Evolutionary conservation across 1,284 basidiomycete species (phyloP), one percentile per base, ranked within the genome.

Genomic region (Apiotrichum montevideense): DNA sequence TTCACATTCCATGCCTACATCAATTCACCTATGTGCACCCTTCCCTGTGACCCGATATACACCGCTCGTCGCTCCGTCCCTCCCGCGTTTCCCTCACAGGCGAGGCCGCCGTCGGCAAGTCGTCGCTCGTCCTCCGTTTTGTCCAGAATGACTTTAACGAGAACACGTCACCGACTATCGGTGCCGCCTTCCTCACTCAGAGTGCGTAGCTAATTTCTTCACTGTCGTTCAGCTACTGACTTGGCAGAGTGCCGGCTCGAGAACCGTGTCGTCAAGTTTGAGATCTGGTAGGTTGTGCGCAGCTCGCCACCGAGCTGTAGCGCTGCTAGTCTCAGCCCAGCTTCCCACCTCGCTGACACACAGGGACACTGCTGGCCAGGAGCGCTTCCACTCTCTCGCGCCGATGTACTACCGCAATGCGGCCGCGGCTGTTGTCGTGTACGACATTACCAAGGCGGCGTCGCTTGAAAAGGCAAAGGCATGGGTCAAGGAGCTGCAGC

Each of bases 401-500:
- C 94, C 94, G 57, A 96, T 98, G 89, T 98, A 98, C 81, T 98
- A 98, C 82, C 87, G 96, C 74, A 95, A 94, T 70, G 92, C 94
- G 62, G 91, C 95, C 70, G 95, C 95, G 56, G 95, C 96, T 33
- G 85, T 98, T 53, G 83, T 98, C 61, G 85, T 98, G 66, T 98
- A 98, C 79, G 95, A 98, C 81, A 93, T 98, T 67, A 98, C 96
- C 68, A 78, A 78, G 61, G 70, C 76, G 43, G 74, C 88, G 56
- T 97, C 93, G 67, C 83, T 98, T 62, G 96, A 99, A 77, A 98
- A 98, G 78, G 95, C 95, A 59, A 98, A 99, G 80, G 93, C 92
- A 39, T 99, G 95, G 95, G 94, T 99, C 63, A 98, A 98, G 80
- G 95, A 99, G 79, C 83, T 99, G 33, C 96, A 99, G 78, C 85